These are phyloP conservation scores for Lignosus rhinocerotis DNA, from an alignment of 1,284 basidiomycete genomes.

Conservation along the genomic window DNA sequence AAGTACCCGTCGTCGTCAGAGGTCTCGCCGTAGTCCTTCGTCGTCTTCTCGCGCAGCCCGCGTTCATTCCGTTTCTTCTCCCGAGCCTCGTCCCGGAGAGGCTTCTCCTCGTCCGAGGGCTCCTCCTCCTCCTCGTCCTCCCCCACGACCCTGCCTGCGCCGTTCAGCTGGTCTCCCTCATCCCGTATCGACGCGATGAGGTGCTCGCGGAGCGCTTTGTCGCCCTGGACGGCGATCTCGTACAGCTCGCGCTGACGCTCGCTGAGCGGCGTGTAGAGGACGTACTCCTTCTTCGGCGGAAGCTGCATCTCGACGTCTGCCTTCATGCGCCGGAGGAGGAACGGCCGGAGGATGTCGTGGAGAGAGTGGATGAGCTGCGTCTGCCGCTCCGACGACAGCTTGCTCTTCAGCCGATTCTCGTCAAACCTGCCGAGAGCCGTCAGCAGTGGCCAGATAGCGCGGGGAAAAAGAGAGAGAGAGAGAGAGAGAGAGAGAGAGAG, in stretches of 20 bases:
- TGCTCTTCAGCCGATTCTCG: conserved; percentile 61
- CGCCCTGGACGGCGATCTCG: conserved; percentile 72
- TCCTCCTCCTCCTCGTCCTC: conserved; percentile 34
- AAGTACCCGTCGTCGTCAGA: conserved; percentile 74
- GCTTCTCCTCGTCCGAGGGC: conserved; percentile 30
- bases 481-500: too few species aligned
- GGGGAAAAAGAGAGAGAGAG: conserved; percentile 2
- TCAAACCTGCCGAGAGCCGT: conserved; percentile 58
- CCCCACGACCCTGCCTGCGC: conserved; percentile 32
- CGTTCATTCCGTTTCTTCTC: conserved; percentile 34
- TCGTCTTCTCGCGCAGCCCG: conserved; percentile 21
- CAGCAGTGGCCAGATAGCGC: not conserved
- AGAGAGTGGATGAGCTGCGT: conserved; percentile 76
- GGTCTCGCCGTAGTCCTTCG: conserved; percentile 50
- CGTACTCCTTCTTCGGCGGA: conserved; percentile 93
- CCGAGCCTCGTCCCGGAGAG: conserved; percentile 31
- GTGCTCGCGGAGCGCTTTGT: conserved; percentile 53
- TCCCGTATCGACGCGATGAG: conserved; percentile 44
- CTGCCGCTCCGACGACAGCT: conserved; percentile 60
- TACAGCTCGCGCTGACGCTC: conserved; percentile 83
- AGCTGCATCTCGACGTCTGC: conserved; percentile 86
- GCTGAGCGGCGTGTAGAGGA: conserved; percentile 89
- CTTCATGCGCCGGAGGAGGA: conserved; percentile 92
- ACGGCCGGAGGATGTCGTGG: conserved; percentile 92
- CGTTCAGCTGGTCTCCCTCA: conserved; percentile 25